A percentile compares a stretch with the other conserved stretches of the same genome.
Conservation (phyloP, 2,329 filamentous ascomycete genomes). For the Knoxdaviesia proteae region DNA sequence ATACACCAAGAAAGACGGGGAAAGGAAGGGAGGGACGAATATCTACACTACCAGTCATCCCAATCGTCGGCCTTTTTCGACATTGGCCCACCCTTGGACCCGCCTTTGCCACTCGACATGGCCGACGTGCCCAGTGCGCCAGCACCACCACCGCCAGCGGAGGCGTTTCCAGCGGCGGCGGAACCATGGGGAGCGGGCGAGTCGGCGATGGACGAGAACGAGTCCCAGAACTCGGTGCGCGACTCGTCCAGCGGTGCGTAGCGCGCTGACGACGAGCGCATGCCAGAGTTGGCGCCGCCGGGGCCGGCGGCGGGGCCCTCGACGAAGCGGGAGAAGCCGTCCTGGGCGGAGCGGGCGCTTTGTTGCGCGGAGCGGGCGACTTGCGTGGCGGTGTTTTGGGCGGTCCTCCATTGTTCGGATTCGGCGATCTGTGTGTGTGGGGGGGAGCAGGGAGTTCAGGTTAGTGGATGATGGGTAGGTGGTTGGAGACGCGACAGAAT, state of each 20-base stretch:
- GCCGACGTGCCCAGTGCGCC: slow-evolving; percentile 37
- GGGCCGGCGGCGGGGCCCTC: slow-evolving; percentile 36
- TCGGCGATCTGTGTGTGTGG: slow-evolving; percentile 43
- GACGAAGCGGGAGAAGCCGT: slow-evolving; percentile 70
- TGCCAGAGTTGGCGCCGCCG: neutral
- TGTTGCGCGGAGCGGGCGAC: slow-evolving; percentile 44
- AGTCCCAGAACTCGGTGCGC: slow-evolving; percentile 82
- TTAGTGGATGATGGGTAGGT: slow-evolving; percentile 5
- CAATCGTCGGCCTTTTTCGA: slow-evolving; percentile 36
- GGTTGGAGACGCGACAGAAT: slow-evolving; percentile 2
- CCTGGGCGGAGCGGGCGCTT: slow-evolving; percentile 55
- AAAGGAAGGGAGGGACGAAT: neutral
- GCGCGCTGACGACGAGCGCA: slow-evolving; percentile 10
- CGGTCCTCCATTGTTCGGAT: slow-evolving; percentile 48
- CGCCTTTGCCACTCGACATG: slow-evolving; percentile 31
- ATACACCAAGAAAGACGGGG: neutral
- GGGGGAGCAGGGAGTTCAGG: neutral
- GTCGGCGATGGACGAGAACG: slow-evolving; percentile 54
- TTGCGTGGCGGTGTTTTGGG: slow-evolving; percentile 40
- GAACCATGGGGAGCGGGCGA: slow-evolving; percentile 18
- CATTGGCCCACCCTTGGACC: slow-evolving; percentile 12
- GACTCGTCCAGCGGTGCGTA: slow-evolving; percentile 31
- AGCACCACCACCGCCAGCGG: slow-evolving; percentile 6
- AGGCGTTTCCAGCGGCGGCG: slow-evolving; percentile 6
- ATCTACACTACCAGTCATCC: slow-evolving; percentile 33